A percentile compares a stretch with the other conserved stretches of the same genome.
phyloP scores from a whole-genome alignment of 495 filamentous ascomycete species.

The Glonium stellatum region DNA sequence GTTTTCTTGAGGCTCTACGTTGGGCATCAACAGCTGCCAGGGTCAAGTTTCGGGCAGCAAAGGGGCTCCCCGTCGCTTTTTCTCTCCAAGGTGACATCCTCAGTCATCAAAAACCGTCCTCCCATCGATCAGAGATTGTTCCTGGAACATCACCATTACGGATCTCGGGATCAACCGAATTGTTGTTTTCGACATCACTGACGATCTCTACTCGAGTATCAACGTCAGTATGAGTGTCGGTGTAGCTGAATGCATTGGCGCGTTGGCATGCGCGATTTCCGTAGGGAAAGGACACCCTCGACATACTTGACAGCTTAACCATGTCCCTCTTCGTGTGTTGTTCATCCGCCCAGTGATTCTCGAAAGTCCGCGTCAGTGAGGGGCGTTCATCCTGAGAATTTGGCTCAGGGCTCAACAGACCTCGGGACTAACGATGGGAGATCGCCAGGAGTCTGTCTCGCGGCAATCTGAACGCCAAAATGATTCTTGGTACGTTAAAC shows the following conservation, averaged over 20 bases:
- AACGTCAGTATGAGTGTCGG: background rate
- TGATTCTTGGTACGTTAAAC: constrained; percentile 11
- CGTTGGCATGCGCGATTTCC: background rate
- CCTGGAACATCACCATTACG: constrained; percentile 2
- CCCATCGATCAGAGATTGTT: background rate
- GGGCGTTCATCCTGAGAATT: background rate
- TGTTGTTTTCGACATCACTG: background rate
- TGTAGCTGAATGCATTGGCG: background rate
- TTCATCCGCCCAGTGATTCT: background rate
- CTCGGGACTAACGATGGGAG: background rate
- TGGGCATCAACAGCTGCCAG: constrained; percentile 2
- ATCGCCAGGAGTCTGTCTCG: background rate
- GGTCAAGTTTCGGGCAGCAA: background rate
- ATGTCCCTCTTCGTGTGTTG: background rate
- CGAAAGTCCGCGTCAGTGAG: background rate
- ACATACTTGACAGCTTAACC: background rate
- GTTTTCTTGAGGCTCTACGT: background rate
- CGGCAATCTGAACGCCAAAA: background rate
- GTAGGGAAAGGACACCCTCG: background rate
- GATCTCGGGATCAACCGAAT: constrained; percentile 1
- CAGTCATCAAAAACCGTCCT: background rate
- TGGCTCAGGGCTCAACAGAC: background rate
- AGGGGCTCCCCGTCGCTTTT: background rate
- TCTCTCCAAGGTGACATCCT: background rate
- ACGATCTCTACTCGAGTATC: background rate